A percentile compares a stretch with the other conserved stretches of the same genome.
These are phyloP conservation scores for Trichoderma erinaceum DNA, from an alignment of 495 filamentous ascomycete species.

Conservation along the genomic window DNA sequence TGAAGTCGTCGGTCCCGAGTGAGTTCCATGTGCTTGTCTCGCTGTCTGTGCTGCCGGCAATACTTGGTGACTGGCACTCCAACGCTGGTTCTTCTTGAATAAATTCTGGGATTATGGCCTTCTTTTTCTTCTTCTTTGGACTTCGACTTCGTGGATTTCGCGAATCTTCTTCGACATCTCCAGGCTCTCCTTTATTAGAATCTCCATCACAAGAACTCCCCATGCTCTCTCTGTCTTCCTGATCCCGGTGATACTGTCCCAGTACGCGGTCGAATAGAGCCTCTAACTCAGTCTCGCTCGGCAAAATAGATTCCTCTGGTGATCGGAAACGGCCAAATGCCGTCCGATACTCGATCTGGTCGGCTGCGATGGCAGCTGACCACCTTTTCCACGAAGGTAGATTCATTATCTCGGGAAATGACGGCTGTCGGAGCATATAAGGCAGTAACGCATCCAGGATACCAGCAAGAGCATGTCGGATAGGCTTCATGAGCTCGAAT, in stretches of 20 bases:
- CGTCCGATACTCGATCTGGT: conserved; percentile 5
- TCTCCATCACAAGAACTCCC: neutral
- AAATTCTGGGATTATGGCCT: neutral
- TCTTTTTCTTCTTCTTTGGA: neutral
- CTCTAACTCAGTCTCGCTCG: neutral
- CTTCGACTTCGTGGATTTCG: neutral
- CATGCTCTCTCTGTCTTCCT: neutral
- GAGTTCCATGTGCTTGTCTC: conserved; percentile 1
- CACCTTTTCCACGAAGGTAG: neutral
- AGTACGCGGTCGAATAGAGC: neutral
- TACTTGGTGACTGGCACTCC: neutral
- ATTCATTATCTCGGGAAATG: neutral
- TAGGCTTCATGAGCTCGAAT: conserved; percentile 10
- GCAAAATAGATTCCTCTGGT: neutral
- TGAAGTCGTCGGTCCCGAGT: neutral
- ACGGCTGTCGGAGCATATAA: neutral
- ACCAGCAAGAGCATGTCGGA: neutral
- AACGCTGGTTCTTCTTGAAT: neutral
- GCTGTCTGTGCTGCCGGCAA: conserved; percentile 5
- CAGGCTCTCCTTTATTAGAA: neutral
- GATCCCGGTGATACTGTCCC: neutral
- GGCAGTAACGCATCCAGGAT: conserved; percentile 2
- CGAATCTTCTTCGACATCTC: neutral
- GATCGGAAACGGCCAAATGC: neutral
- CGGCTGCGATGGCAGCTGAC: neutral